phyloP scores from a whole-genome alignment of 2,329 filamentous ascomycete genomes.

The Penicillium sumatraense region DNA sequence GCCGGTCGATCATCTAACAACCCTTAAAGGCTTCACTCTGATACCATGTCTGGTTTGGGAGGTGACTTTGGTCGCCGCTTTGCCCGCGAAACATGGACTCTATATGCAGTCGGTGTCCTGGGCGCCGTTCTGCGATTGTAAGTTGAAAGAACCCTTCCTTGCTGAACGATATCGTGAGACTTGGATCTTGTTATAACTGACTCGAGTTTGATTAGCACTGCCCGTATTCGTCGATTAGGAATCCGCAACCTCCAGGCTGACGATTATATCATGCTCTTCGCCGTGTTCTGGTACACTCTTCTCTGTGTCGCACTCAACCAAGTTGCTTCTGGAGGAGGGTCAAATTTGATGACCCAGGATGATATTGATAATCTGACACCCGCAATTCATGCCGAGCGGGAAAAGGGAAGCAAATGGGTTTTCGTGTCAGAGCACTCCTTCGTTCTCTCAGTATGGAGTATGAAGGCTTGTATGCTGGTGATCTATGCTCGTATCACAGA shows the following conservation, averaged over 20 bases:
- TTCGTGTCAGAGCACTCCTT: slow-evolving; percentile 67
- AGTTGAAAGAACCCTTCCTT: slow-evolving; percentile 33
- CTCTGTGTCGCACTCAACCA: slow-evolving; percentile 60
- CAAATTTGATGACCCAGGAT: slow-evolving; percentile 61
- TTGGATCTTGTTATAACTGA: slow-evolving; percentile 3
- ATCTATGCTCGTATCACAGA: slow-evolving; percentile 58
- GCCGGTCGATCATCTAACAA: slow-evolving; percentile 8
- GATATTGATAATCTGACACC: slow-evolving; percentile 53
- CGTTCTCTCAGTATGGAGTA: slow-evolving; percentile 57
- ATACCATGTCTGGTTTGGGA: slow-evolving; percentile 35
- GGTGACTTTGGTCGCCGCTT: slow-evolving; percentile 35
- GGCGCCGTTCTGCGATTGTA: slow-evolving; percentile 44
- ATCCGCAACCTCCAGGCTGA: slow-evolving; percentile 58
- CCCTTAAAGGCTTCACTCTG: slow-evolving; percentile 22
- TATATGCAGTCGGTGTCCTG: slow-evolving; percentile 46
- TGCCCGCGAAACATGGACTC: slow-evolving; percentile 45
- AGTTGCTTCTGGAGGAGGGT: slow-evolving; percentile 59
- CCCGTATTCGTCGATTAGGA: slow-evolving; percentile 49
- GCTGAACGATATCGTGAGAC: neutral
- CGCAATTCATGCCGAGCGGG: slow-evolving; percentile 47
- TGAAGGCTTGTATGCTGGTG: slow-evolving; percentile 59
- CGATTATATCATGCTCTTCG: slow-evolving; percentile 61
- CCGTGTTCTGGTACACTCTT: slow-evolving; percentile 60
- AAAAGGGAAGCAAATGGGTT: slow-evolving; percentile 65
- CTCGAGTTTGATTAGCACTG: slow-evolving; percentile 31